Conservation (phyloP, 2,329 filamentous ascomycete species). For the Neospermospora avenae region DNA sequence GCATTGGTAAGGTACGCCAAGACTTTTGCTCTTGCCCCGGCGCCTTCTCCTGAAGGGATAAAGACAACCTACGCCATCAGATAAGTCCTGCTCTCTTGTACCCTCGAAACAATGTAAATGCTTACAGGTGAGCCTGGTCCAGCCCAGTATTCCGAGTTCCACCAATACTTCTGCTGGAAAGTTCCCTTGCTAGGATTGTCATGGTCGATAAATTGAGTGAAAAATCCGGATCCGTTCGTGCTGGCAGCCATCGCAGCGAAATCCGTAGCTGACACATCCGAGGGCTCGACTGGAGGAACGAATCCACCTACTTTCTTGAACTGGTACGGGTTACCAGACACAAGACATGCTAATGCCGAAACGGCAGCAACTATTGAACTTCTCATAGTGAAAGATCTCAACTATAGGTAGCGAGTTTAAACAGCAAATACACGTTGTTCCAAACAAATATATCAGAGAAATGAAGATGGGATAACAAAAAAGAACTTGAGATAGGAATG, state of each 20-base stretch:
- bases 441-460: constrained; percentile 6
- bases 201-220: constrained; percentile 55
- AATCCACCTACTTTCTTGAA: constrained; percentile 25
- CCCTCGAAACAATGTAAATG: constrained; percentile 8
- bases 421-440: constrained; percentile 2
- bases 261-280: constrained; percentile 17
- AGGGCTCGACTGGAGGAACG: constrained; percentile 25
- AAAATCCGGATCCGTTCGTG: constrained; percentile 27
- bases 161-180: constrained; percentile 53
- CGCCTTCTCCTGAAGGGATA: constrained; percentile 51
- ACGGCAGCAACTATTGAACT: constrained; percentile 25
- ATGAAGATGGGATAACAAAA: neutral
- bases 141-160: constrained; percentile 47
- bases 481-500: neutral
- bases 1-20: constrained; percentile 51
- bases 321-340: constrained; percentile 20
- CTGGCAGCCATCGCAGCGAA: constrained; percentile 11
- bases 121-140: constrained; percentile 52
- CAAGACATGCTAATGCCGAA: constrained; percentile 18
- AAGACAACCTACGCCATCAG: constrained; percentile 40
- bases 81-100: neutral
- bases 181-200: constrained; percentile 51
- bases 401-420: constrained; percentile 5
- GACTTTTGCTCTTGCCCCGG: constrained; percentile 43
- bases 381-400: constrained; percentile 25